These are phyloP conservation scores for Zoysia matrella DNA, from an alignment of 202 grass and related monocot genomes.

Conservation along the genomic window DNA sequence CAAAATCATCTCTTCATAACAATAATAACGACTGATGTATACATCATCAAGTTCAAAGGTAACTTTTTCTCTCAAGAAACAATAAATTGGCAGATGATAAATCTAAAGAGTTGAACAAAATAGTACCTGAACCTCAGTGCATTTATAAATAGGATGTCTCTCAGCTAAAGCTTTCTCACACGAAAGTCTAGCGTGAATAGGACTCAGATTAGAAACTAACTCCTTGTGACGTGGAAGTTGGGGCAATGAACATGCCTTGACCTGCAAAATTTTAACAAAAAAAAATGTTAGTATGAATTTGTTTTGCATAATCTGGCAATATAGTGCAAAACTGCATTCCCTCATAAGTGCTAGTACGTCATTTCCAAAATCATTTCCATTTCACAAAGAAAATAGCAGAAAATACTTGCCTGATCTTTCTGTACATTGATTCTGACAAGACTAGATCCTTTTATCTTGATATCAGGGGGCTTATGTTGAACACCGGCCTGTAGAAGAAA, in stretches of 20 bases:
- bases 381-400: slow-evolving; percentile 18
- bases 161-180: slow-evolving; percentile 68
- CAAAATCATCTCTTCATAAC: slow-evolving; percentile 11
- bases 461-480: slow-evolving; percentile 73
- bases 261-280: slow-evolving; percentile 55
- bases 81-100: slow-evolving; percentile 24
- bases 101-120: slow-evolving; percentile 22
- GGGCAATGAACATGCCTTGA: slow-evolving; percentile 77
- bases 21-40: neutral
- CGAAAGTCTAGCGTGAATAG: slow-evolving; percentile 88
- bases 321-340: slow-evolving; percentile 8
- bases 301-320: slow-evolving; percentile 5
- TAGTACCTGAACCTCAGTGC: slow-evolving; percentile 88
- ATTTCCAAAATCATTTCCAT: slow-evolving; percentile 34
- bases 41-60: slow-evolving; percentile 23
- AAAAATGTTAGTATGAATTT: slow-evolving; percentile 23
- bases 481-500: slow-evolving; percentile 80
- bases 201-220: slow-evolving; percentile 77
- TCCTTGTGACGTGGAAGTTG: slow-evolving; percentile 89
- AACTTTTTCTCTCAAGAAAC: slow-evolving; percentile 1
- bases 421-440: slow-evolving; percentile 80
- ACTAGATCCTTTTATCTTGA: slow-evolving; percentile 81
- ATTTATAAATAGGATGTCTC: slow-evolving; percentile 89
- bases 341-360: slow-evolving; percentile 6
- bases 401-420: slow-evolving; percentile 78